Base-by-base conservation (phyloP, 177 flowering plant species). In the Tripterygium wilfordii region DNA sequence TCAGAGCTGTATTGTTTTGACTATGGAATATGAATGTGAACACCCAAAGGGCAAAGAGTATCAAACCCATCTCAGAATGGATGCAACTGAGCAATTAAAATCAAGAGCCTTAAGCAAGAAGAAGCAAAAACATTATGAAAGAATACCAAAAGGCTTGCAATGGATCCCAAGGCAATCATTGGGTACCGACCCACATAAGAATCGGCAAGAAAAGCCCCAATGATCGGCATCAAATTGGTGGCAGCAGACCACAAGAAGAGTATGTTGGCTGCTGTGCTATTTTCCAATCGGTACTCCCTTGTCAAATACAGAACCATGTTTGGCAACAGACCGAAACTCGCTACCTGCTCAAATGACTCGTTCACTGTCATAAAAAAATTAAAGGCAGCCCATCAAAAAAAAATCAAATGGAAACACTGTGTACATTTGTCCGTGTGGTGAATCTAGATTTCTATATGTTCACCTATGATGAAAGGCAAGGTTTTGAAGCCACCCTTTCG, bases 301-400 rank as follows among this genome's bases (percentile, higher is more conserved):
- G 46, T 61, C 59, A 69, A 23, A 36, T 64, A 69, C 10, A 69
- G 37, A 1, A 58, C 49, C 71, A 67, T 53, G 29, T 58, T 67
- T 8, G 61, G 50, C 24, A 38, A 1, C 29, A 62, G 36, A 4
- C 71, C 71, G 19, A 31, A 18, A 33, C 61, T 58, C 9, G 67
- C 61, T 9, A 62, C 32, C 41, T 36, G 52, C 50, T 68, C 73
- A 43, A 68, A 48, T 24, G 69, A 18, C 23, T 60, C 66, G 30
- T 50, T 63, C 19, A 32, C 73, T 68, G 44, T 25, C 9, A 21
- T 24, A n/a, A n/a, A 4, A 17, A 9, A 15, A 32, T 8, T 6
- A 33, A 20, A 36, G 10, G 24, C 7, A 42, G 30, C 19, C 16
- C 8, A 16, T 22, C 0, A n/a, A n/a, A 14, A 6, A 0, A 37